Percentiles rank a stretch among this genome's conserved stretches.
These are phyloP conservation scores for Neoboletus subvelutipes DNA, from an alignment of 768 basidiomycete genomes.

Conservation along the genomic window DNA sequence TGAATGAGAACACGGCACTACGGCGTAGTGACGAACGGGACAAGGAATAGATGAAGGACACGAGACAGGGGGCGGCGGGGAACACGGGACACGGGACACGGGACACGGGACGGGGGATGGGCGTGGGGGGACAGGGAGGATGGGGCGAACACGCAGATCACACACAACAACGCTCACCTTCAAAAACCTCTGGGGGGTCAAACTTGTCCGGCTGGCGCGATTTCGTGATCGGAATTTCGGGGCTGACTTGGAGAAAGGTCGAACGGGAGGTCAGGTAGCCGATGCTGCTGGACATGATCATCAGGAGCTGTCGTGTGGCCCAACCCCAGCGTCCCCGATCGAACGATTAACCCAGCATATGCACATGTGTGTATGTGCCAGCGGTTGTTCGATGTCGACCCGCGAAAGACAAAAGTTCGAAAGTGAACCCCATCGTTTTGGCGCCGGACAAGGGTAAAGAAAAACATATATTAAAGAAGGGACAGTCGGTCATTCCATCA, in stretches of 20 bases:
- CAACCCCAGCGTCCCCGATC: too few relatives aligned
- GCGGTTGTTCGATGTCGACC: not conserved
- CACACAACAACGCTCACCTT: conserved; percentile 46
- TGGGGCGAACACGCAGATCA: not conserved
- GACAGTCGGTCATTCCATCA: not conserved
- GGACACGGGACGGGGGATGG: not conserved
- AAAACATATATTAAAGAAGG: not conserved
- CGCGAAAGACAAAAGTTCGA: not conserved
- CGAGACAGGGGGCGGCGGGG: too few relatives aligned
- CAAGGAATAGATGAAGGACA: too few relatives aligned
- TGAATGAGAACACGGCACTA: not conserved
- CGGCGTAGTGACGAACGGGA: not conserved
- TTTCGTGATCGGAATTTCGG: conserved; percentile 83
- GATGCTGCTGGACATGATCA: conserved; percentile 83
- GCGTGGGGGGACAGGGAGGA: too few relatives aligned
- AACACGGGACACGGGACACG: too few relatives aligned
- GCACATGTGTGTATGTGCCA: not conserved
- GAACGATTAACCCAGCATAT: too few relatives aligned
- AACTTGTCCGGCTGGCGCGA: conserved; percentile 68
- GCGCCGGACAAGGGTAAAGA: not conserved
- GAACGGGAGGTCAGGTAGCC: conserved; percentile 76
- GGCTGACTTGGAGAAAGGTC: conserved; percentile 75
- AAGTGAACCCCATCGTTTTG: not conserved
- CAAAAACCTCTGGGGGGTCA: conserved; percentile 71
- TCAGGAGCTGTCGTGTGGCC: conserved; percentile 57